Evolutionary conservation across 108 stramenopile species (phyloP), one percentile per base, ranked within the genome.

Genomic region (Cyclotella choctawhatcheeana): DNA sequence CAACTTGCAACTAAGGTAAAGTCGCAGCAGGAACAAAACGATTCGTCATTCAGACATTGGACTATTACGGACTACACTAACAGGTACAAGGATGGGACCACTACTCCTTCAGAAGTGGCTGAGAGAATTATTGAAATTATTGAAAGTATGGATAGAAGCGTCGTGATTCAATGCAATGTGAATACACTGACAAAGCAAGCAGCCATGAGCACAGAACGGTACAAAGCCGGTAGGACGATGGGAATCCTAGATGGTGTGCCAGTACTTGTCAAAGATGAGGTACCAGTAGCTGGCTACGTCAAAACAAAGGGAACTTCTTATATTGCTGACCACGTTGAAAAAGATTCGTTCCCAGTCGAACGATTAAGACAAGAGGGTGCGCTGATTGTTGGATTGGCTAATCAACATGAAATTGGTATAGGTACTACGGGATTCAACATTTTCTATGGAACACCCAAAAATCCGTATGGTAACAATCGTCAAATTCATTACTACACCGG

Each of bases 241-340:
- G 71, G 83, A 4, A 61, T 84, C 5, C 48, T 85, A 17, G 85
- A 88, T 61, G 87, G 87, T 21, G 87, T 88, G 4, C 87, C 87
- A 10, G 66, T 88, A 10, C 66, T 67, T 14, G 60, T 88, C 44
- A 88, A 88, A 72, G 87, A 88, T 24, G 85, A 79, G 53, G 45
- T 82, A 17, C 30, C 65, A 13, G 71, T 76, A 16, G 67, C 62
- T 27, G 80, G 83, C 2, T 83, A 75, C 27, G 34, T 37, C 34
- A 45, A 63, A 7, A 80, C 81, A 14, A 47, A 75, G 30, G 87
- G 85, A 20, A 73, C 77, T 48, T 63, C 71, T 1, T 72, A 63
- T 21, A 29, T 72, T 20, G 44, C 50, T 32, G 50, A 47, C 10
- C 25, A 2, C 56, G 48, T 27, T 31, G 34, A 67, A 0, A 35